Conservation (phyloP, 2,329 filamentous ascomycete genomes). For the Fusarium sarcochroum region DNA sequence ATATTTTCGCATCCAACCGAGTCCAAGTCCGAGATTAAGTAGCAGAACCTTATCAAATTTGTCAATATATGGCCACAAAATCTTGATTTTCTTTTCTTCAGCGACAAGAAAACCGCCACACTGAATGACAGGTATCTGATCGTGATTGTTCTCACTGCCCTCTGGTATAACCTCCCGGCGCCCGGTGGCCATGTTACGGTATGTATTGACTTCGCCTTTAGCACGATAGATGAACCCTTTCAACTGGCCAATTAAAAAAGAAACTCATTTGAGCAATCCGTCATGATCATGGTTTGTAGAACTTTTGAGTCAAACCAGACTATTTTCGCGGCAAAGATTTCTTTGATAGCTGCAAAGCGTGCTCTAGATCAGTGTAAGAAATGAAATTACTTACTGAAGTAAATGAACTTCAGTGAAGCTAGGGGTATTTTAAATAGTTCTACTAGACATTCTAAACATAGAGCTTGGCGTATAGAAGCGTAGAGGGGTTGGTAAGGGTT, state of each 20-base stretch:
- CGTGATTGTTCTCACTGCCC: not conserved
- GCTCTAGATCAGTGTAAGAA: not conserved
- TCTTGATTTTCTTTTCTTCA: not conserved
- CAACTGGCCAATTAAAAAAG: not conserved
- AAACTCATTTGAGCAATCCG: not conserved
- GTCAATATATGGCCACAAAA: conserved; percentile 4
- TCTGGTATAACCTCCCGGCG: not conserved
- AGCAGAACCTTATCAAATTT: not conserved
- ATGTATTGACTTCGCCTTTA: not conserved
- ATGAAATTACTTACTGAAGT: too few species aligned
- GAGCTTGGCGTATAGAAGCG: too few species aligned
- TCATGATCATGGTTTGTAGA: not conserved
- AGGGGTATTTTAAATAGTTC: too few species aligned
- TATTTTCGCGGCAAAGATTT: not conserved
- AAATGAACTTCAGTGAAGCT: too few species aligned
- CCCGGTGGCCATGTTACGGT: not conserved
- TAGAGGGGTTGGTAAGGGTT: too few species aligned
- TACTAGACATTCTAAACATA: too few species aligned
- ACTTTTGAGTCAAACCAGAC: not conserved
- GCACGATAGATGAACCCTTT: not conserved
- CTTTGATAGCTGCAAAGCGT: not conserved
- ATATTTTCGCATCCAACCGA: not conserved
- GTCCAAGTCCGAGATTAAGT: not conserved
- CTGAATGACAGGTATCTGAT: conserved; percentile 2
- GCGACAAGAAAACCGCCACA: not conserved